Evolutionary conservation across 352 stramenopile species (phyloP).

Genomic region (Globisporangium cederbergense): DNA sequence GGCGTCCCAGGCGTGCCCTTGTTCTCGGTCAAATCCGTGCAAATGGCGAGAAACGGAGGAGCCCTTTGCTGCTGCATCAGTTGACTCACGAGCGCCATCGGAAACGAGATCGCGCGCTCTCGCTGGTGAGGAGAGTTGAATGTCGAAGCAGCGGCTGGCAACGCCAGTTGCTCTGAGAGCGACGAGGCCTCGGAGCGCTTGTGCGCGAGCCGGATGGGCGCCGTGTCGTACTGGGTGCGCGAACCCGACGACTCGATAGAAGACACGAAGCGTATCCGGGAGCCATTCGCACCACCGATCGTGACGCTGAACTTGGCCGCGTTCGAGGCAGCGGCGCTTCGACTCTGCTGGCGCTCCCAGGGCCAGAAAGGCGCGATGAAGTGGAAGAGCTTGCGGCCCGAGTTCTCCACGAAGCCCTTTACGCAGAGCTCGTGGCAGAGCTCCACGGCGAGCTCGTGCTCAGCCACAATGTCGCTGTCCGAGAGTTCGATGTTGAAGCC

Average conservation of each 20-base stretch:
- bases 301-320: conserved; percentile 26
- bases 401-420: conserved; percentile 67
- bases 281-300: conserved; percentile 27
- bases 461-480: conserved; percentile 28
- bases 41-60: conserved; percentile 15
- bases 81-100: conserved; percentile 18
- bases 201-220: conserved; percentile 15
- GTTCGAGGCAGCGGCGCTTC: neutral
- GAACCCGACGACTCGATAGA: conserved; percentile 17
- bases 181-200: conserved; percentile 16
- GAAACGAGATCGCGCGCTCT: conserved; percentile 30
- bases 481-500: conserved; percentile 19
- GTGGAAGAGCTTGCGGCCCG: conserved; percentile 49
- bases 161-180: conserved; percentile 13
- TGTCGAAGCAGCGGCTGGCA: neutral
- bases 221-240: conserved; percentile 12
- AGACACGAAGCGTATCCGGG: conserved; percentile 54
- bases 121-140: conserved; percentile 14
- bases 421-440: conserved; percentile 78
- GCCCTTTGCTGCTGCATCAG: conserved; percentile 7
- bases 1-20: conserved; percentile 1
- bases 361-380: conserved; percentile 62
- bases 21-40: conserved; percentile 8
- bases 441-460: conserved; percentile 57
- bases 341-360: conserved; percentile 24